A percentile compares a stretch with the other conserved stretches of the same genome.
phyloP scores from a whole-genome alignment of 73 alveolate species.

The Tetrahymena malaccensis region DNA sequence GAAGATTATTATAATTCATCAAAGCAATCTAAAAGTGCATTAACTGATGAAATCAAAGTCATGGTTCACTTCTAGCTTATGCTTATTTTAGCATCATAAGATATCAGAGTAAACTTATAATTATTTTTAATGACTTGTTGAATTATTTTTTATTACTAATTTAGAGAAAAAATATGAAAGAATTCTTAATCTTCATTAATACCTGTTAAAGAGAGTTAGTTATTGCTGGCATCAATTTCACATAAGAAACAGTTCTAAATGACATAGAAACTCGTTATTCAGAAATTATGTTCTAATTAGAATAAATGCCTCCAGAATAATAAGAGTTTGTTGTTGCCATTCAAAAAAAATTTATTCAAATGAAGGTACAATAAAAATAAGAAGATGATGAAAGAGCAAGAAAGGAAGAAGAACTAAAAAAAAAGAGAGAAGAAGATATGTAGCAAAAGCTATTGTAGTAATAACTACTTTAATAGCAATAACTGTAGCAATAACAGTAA shows the following conservation, averaged over 20 bases:
- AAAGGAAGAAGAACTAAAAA: constrained; percentile 53
- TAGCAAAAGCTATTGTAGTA: constrained; percentile 24
- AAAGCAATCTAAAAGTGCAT: not conserved
- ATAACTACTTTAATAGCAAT: not conserved
- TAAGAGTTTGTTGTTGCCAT: constrained; percentile 25
- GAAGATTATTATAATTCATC: not conserved
- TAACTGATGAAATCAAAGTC: not conserved
- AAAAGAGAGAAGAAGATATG: constrained; percentile 46
- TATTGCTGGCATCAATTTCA: not conserved
- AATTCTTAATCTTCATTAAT: not conserved
- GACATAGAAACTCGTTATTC: not conserved
- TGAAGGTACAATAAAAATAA: constrained; percentile 35
- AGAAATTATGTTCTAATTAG: constrained; percentile 13
- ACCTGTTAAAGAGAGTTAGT: not conserved
- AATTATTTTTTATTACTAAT: not conserved
- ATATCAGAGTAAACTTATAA: not conserved
- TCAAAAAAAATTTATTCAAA: constrained; percentile 33
- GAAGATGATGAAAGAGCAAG: constrained; percentile 39
- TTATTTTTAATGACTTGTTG: not conserved
- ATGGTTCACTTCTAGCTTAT: not conserved
- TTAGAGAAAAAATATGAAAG: not conserved
- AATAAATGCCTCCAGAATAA: constrained; percentile 46
- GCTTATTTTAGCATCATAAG: not conserved
- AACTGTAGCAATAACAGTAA: not conserved
- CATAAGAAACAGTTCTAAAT: not conserved